These are phyloP conservation scores for Agarophyton chilense DNA, from an alignment of 23 red algal genomes.

Conservation along the genomic window DNA sequence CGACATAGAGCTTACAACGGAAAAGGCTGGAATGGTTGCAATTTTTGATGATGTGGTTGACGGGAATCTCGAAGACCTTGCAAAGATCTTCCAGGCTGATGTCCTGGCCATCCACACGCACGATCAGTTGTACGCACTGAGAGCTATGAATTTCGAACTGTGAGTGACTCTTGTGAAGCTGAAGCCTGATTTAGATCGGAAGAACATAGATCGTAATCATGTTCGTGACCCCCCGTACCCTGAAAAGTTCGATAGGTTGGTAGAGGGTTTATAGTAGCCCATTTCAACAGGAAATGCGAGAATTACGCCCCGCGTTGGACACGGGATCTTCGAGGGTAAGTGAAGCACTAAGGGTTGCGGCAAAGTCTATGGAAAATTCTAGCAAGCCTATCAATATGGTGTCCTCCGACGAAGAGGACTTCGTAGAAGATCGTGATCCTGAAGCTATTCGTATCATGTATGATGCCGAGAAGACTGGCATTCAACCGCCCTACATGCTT, in stretches of 20 bases:
- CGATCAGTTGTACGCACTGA: background rate
- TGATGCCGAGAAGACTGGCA: background rate
- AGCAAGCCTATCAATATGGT: background rate
- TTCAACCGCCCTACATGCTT: background rate
- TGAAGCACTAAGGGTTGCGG: background rate
- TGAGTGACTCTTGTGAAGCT: background rate
- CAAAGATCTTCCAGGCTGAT: background rate
- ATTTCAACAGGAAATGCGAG: too few relatives aligned
- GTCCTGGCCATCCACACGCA: background rate
- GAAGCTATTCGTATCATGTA: background rate
- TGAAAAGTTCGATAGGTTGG: constrained; percentile 3
- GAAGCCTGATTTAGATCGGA: background rate
- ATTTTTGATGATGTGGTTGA: too few relatives aligned
- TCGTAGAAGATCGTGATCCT: background rate
- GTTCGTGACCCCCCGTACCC: background rate
- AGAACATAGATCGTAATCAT: background rate
- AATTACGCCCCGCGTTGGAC: too few relatives aligned
- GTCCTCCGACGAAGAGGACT: too few relatives aligned
- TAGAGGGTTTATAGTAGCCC: background rate
- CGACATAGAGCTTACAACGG: background rate
- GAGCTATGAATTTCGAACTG: background rate
- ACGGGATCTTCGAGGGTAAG: too few relatives aligned
- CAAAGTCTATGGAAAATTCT: background rate
- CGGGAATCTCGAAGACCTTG: background rate
- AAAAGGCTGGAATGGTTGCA: too few relatives aligned